Percentiles rank a stretch among this genome's conserved stretches.
Conservation (phyloP, 805 yeast genomes). For the Lachancea sp. region DNA sequence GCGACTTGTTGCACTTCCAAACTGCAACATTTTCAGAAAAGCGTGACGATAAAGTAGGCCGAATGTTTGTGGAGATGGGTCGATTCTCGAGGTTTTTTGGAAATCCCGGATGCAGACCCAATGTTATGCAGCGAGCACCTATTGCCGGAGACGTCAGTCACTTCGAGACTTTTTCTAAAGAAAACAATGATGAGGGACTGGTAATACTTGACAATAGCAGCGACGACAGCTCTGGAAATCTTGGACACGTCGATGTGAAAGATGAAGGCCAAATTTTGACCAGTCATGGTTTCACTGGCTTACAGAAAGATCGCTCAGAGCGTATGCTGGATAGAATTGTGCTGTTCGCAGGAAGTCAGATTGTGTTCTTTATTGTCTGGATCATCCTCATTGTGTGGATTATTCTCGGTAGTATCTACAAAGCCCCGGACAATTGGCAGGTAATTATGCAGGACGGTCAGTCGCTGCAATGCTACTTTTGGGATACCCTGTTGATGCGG, state of each 20-base stretch:
- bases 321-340: conserved; percentile 24
- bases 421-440: conserved; percentile 36
- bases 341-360: conserved; percentile 25
- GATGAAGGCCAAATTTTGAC: conserved; percentile 18
- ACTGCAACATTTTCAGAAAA: neutral
- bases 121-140: conserved; percentile 14
- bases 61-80: too few relatives aligned
- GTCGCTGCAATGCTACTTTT: conserved; percentile 36
- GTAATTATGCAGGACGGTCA: conserved; percentile 39
- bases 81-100: conserved; percentile 16
- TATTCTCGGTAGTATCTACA: conserved; percentile 25
- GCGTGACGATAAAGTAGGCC: too few relatives aligned
- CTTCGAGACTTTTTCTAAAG: conserved; percentile 1
- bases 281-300: conserved; percentile 25
- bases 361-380: conserved; percentile 28
- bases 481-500: conserved; percentile 39
- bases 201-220: conserved; percentile 11
- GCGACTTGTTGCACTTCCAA: too few relatives aligned
- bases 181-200: conserved; percentile 7
- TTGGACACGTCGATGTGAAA: conserved; percentile 14
- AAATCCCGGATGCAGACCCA: conserved; percentile 19
- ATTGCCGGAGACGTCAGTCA: conserved; percentile 1
- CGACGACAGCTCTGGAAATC: conserved; percentile 14
- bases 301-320: conserved; percentile 21
- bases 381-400: conserved; percentile 26